phyloP scores from a whole-genome alignment of 139 green algal genomes.

The Pleodorina starrii region DNA sequence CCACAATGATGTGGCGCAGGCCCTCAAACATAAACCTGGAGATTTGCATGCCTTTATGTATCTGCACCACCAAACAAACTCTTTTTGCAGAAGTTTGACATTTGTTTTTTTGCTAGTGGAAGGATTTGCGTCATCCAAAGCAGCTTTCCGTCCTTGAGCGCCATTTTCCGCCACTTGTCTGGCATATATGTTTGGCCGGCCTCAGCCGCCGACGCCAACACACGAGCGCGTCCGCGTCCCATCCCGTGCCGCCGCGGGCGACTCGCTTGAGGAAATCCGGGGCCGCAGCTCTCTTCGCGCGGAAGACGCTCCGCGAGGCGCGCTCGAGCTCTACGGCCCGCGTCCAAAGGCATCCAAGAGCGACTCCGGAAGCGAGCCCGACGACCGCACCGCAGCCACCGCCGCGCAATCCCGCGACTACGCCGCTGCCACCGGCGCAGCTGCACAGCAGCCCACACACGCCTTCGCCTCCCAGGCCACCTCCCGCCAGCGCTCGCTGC shows the following conservation, averaged over 20 bases:
- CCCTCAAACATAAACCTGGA: not conserved
- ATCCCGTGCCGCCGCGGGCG: not conserved
- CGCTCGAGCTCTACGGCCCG: not conserved
- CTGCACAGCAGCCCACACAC: not conserved
- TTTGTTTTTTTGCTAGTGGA: too few species aligned
- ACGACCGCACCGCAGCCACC: not conserved
- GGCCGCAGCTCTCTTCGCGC: not conserved
- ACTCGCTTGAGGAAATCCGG: not conserved
- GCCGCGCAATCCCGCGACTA: not conserved
- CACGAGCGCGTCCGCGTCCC: slow-evolving; percentile 9
- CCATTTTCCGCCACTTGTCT: too few species aligned
- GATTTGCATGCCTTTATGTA: not conserved
- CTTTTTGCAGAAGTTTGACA: too few species aligned
- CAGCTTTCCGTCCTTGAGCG: not conserved
- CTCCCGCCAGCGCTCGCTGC: not conserved
- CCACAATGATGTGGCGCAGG: too few species aligned
- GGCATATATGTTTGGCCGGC: slow-evolving; percentile 2
- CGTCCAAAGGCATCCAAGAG: not conserved
- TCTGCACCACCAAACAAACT: too few species aligned
- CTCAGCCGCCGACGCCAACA: not conserved
- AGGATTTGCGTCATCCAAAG: too few species aligned
- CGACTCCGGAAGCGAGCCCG: not conserved
- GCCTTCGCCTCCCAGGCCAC: not conserved
- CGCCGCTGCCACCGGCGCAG: not conserved
- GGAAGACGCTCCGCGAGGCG: not conserved